Conservation (phyloP, 2,329 filamentous ascomycete species). For the Raffaelea deltoideospora region DNA sequence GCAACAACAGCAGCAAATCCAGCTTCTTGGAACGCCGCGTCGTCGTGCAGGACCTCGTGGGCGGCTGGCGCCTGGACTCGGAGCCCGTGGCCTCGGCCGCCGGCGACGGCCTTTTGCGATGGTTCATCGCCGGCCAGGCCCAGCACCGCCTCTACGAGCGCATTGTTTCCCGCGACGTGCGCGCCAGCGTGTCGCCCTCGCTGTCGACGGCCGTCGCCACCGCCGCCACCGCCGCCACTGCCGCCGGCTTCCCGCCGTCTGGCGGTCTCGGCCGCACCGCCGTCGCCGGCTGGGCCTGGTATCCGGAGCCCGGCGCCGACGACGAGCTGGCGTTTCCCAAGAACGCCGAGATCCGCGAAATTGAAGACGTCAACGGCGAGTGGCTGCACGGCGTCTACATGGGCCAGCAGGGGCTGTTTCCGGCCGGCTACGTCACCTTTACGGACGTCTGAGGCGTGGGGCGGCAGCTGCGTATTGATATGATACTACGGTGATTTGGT, state of each 20-base stretch:
- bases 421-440: constrained; percentile 64
- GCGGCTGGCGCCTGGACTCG: constrained; percentile 54
- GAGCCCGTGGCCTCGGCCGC: constrained; percentile 26
- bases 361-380: constrained; percentile 77
- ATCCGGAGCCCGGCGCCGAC: constrained; percentile 44
- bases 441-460: too few relatives aligned
- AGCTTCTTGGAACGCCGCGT: too few relatives aligned
- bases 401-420: constrained; percentile 65
- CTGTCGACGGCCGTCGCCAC: constrained; percentile 10
- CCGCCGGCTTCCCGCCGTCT: constrained; percentile 52
- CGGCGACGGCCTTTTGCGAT: constrained; percentile 7
- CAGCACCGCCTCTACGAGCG: constrained; percentile 24
- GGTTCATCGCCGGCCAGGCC: constrained; percentile 15
- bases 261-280: constrained; percentile 54
- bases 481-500: too few relatives aligned
- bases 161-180: constrained; percentile 36
- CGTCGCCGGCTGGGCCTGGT: constrained; percentile 63
- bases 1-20: too few relatives aligned
- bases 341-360: constrained; percentile 68
- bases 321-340: constrained; percentile 78
- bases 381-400: constrained; percentile 85
- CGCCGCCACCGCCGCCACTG: constrained; percentile 11
- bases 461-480: too few relatives aligned
- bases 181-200: constrained; percentile 18
- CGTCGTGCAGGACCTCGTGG: constrained; percentile 59